These are phyloP conservation scores for Fennellomyces sp. DNA, from an alignment of 371 early-diverging fungal species.

Conservation along the genomic window DNA sequence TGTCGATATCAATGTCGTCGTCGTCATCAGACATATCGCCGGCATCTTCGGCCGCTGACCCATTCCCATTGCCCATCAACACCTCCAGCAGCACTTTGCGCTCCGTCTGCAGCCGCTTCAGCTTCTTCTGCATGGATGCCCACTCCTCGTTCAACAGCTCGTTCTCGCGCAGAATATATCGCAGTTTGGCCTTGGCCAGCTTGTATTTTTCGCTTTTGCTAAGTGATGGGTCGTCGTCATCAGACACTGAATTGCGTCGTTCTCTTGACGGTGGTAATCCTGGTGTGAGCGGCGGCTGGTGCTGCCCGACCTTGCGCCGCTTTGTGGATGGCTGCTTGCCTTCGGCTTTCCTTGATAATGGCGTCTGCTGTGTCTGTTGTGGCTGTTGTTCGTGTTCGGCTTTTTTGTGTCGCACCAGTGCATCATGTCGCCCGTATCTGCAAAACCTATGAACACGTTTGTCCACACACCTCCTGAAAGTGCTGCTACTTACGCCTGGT, in stretches of 20 bases:
- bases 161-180: constrained; percentile 58
- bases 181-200: constrained; percentile 58
- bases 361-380: not conserved
- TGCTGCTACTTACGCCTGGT: constrained; percentile 50
- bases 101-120: constrained; percentile 54
- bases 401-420: constrained; percentile 42
- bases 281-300: too few relatives aligned
- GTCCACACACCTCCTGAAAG: not conserved
- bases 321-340: constrained; percentile 10
- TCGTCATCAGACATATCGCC: constrained; percentile 4
- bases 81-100: constrained; percentile 56
- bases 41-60: constrained; percentile 2
- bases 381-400: constrained; percentile 18
- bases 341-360: constrained; percentile 17
- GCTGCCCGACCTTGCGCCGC: constrained; percentile 1
- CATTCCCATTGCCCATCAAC: constrained; percentile 25
- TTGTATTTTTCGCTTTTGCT: constrained; percentile 37
- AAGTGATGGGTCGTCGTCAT: constrained; percentile 9
- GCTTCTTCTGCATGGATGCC: constrained; percentile 44
- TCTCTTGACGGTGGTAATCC: not conserved
- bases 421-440: constrained; percentile 53
- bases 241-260: constrained; percentile 7
- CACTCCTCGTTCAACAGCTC: constrained; percentile 60
- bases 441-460: not conserved
- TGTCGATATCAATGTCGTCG: constrained; percentile 9